Evolutionary conservation across 176 grass and related monocot genomes (phyloP).

Genomic region (Triticum urartu): DNA sequence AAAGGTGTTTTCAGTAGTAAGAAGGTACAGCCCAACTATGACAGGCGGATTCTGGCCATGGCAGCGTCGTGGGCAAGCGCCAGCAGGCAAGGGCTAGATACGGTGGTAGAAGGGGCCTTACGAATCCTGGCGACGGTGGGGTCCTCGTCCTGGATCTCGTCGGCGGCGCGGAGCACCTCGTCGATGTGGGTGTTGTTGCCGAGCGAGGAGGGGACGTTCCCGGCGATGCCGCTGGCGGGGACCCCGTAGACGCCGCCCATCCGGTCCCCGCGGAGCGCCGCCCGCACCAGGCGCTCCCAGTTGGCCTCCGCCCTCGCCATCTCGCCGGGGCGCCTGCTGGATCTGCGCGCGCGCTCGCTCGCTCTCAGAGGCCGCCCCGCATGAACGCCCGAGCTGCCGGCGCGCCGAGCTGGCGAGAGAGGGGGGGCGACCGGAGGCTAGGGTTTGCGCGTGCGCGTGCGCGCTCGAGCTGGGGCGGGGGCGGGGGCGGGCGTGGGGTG

Average conservation of each 20-base stretch:
- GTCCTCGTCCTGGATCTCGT: conserved; percentile 97
- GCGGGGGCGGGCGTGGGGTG: no score
- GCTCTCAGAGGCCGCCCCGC: conserved; percentile 19
- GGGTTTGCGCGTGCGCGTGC: conserved; percentile 26
- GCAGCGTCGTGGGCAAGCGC: no score
- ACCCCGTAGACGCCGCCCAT: conserved; percentile 37
- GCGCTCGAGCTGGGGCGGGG: conserved; percentile 14
- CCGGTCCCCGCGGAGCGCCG: conserved; percentile 63
- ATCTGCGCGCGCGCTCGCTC: not conserved
- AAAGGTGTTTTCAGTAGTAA: no score
- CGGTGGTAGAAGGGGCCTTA: conserved; percentile 13
- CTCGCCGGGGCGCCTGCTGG: not conserved
- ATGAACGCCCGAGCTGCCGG: not conserved
- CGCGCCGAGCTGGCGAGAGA: not conserved
- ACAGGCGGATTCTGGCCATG: not conserved
- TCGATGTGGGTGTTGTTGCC: conserved; percentile 85
- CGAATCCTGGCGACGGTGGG: conserved; percentile 73
- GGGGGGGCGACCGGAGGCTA: not conserved
- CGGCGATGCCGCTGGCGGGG: conserved; percentile 60
- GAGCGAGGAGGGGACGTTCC: conserved; percentile 71
- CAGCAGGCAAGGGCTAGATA: no score
- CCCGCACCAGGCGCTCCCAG: conserved; percentile 90
- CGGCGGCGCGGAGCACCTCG: conserved; percentile 84
- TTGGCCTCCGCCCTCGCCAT: conserved; percentile 78
- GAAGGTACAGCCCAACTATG: no score